A percentile compares a stretch with the other conserved stretches of the same genome.
Evolutionary conservation across 1,139 yeast species (phyloP).

Genomic region (Suhomyces chickasaworum): DNA sequence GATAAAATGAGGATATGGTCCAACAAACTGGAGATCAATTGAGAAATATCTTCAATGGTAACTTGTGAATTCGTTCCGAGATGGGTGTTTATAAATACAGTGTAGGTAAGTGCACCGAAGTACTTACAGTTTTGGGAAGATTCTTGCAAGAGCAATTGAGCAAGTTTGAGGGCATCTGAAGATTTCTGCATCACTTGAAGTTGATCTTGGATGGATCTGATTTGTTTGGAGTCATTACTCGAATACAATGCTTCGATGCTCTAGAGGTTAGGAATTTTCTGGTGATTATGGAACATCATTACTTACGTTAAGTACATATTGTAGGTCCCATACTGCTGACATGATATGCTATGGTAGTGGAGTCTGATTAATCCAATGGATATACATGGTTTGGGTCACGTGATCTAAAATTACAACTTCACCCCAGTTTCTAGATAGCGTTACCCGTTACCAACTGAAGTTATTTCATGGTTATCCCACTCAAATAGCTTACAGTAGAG

Average conservation of each 20-base stretch:
- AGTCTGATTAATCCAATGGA: background rate
- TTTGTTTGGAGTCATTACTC: slow-evolving; percentile 42
- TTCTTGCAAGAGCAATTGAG: slow-evolving; percentile 47
- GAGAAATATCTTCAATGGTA: slow-evolving; percentile 4
- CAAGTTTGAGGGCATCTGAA: slow-evolving; percentile 50
- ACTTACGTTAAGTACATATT: slow-evolving; percentile 17
- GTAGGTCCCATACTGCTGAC: slow-evolving; percentile 17
- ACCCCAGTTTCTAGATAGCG: too few species aligned
- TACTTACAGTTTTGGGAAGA: slow-evolving; percentile 56
- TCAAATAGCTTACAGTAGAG: too few species aligned
- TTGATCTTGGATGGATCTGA: slow-evolving; percentile 49
- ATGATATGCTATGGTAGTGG: slow-evolving; percentile 5
- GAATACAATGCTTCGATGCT: slow-evolving; percentile 45
- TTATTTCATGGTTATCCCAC: too few species aligned
- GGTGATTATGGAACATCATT: background rate
- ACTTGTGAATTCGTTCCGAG: slow-evolving; percentile 2
- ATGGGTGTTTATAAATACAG: slow-evolving; percentile 54
- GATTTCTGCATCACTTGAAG: slow-evolving; percentile 60
- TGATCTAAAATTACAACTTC: too few species aligned
- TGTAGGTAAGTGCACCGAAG: slow-evolving; percentile 72
- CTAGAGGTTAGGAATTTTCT: slow-evolving; percentile 19
- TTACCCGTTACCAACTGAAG: too few species aligned
- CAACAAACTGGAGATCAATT: slow-evolving; percentile 12
- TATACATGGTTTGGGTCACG: background rate
- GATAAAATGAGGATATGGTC: slow-evolving; percentile 14